Base-by-base conservation (phyloP, 768 basidiomycete genomes). In the Gelatoporia subvermispora region DNA sequence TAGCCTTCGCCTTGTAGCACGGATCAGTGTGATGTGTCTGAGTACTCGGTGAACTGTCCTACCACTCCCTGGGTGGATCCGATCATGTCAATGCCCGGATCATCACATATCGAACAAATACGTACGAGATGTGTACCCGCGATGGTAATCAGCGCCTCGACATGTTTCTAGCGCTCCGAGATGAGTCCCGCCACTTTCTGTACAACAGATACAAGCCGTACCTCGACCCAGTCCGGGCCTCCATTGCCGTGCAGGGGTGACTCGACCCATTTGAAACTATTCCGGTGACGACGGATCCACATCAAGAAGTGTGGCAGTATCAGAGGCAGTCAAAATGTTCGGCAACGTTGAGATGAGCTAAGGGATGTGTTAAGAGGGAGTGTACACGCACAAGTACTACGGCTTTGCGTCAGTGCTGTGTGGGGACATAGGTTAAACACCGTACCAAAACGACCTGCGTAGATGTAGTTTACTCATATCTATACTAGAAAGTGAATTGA, bases 191-290 rank as follows among this genome's bases (percentile, higher is more conserved):
- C 8, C 43, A 21, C 10, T 20, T 8, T 46, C 17, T 15, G 25
- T 4, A 46, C 21, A 20, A 10, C 37, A 39, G 16, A 10, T 1
- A 1, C 9, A 2, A 10, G 40, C 49, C 68, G 46, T 52, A 90
- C 91, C 74, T 98, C 94, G 11, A 95, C 93, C 95, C 95, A 98
- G 22, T 79, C 70, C 7, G 81, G 69, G 2, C 94, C 95, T 13
- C 93, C 95, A 2, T 76, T 75, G 8, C 93, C 93, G 54, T 85
- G 82, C 37, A 75, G 69, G 8, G 84, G 83, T 1, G 91, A 88
- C 68, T 98, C 95, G 0, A 95, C 94, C 95, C 95, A 99, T 71
- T 96, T 95, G 60, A 94, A 78, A 63, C 93, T 94, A 50, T 1
- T 1, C 10, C 2, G 17, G 17, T 16, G 15, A 15, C 18, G 15